phyloP scores from a whole-genome alignment of 2,329 filamentous ascomycete species.

The Botryotinia globosa region DNA sequence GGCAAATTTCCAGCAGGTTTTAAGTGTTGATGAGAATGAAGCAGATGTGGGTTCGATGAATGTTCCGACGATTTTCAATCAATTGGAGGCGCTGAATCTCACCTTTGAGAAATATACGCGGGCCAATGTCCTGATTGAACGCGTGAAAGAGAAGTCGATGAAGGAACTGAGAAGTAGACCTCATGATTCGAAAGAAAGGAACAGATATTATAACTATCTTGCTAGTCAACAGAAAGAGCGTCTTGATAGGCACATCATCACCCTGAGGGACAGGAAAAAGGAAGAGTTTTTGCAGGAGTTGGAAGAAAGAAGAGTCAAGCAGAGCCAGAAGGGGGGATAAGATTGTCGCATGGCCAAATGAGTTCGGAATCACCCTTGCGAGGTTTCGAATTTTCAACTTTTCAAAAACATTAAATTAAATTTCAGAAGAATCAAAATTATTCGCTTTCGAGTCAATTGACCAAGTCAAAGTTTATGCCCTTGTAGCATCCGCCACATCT shows the following conservation, averaged over 20 bases:
- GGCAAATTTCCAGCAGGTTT: not conserved
- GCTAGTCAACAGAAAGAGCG: not conserved
- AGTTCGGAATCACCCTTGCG: not conserved
- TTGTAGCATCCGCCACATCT: not conserved
- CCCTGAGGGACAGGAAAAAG: not conserved
- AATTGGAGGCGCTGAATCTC: not conserved
- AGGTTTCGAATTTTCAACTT: not conserved
- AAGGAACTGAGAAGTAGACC: not conserved
- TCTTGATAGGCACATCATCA: not conserved
- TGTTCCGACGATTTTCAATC: not conserved
- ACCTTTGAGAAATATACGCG: not conserved
- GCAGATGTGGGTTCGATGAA: not conserved
- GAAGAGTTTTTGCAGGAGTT: not conserved
- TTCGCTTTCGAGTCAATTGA: not conserved
- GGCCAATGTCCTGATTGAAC: not conserved
- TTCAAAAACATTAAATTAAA: not conserved
- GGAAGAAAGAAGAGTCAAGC: not conserved
- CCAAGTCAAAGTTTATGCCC: not conserved
- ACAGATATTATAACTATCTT: not conserved
- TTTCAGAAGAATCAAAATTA: not conserved
- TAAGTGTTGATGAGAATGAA: not conserved
- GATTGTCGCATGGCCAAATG: not conserved
- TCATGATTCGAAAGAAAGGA: not conserved
- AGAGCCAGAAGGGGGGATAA: not conserved
- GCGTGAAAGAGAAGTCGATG: no score